Conservation (phyloP, 2,329 filamentous ascomycete genomes). For the Aspergillus sp. region DNA sequence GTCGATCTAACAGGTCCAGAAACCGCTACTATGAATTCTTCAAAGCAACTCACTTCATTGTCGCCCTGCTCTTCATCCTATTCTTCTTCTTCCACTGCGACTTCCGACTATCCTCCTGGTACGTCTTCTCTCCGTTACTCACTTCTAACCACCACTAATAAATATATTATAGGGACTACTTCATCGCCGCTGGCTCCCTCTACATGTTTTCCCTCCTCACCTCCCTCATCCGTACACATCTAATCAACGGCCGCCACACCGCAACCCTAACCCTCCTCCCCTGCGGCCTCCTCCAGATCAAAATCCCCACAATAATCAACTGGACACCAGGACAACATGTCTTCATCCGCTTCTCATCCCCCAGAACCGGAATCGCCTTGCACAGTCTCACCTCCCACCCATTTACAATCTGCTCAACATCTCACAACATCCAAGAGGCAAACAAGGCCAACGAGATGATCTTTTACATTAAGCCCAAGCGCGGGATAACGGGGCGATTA, state of each 20-base stretch:
- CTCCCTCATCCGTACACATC: constrained; percentile 47
- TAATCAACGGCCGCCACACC: constrained; percentile 51
- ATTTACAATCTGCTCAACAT: constrained; percentile 56
- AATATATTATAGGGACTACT: constrained; percentile 53
- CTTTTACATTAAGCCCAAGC: constrained; percentile 54
- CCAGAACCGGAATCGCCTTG: constrained; percentile 31
- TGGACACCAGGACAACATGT: constrained; percentile 58
- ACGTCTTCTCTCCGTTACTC: neutral
- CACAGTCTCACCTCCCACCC: constrained; percentile 52
- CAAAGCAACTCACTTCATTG: constrained; percentile 57
- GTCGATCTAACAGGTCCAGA: constrained; percentile 29
- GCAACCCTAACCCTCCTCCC: constrained; percentile 45
- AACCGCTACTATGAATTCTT: constrained; percentile 61
- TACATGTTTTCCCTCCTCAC: constrained; percentile 52
- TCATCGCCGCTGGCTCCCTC: constrained; percentile 56
- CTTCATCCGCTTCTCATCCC: constrained; percentile 51
- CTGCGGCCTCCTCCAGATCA: constrained; percentile 43
- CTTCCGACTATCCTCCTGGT: constrained; percentile 56
- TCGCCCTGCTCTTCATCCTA: constrained; percentile 55
- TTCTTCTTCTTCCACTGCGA: constrained; percentile 64
- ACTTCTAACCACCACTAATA: neutral
- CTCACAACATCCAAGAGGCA: constrained; percentile 22
- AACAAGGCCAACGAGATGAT: constrained; percentile 41
- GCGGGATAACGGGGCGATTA: constrained; percentile 52
- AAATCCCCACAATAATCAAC: constrained; percentile 43